phyloP scores from a whole-genome alignment of 805 yeast species.

The Clavispora fructus region DNA sequence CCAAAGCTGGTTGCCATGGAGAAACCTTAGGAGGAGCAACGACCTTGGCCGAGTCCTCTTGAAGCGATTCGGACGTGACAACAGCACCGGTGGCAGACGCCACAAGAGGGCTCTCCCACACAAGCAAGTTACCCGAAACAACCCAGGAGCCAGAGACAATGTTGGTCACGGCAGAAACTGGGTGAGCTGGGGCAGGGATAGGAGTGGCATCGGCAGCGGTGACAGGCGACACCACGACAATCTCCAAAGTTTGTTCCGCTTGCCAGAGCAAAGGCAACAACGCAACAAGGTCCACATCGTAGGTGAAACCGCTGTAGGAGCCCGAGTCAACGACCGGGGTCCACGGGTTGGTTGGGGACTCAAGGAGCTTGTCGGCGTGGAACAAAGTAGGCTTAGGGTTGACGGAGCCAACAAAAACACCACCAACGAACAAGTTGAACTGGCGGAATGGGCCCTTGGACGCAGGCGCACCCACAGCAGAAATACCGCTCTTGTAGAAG shows the following conservation, averaged over 20 bases:
- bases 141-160: conserved; percentile 19
- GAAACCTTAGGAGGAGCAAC: conserved; percentile 19
- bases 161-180: conserved; percentile 10
- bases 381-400: conserved; percentile 25
- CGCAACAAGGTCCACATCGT: conserved; percentile 22
- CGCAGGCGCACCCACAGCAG: not conserved
- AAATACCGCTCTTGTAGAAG: conserved; percentile 16
- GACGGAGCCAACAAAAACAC: conserved; percentile 17
- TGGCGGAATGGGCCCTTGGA: conserved; percentile 20
- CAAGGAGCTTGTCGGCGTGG: conserved; percentile 17
- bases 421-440: conserved; percentile 20
- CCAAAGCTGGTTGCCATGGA: conserved; percentile 15
- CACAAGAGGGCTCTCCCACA: conserved; percentile 18
- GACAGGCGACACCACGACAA: conserved; percentile 24
- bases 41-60: conserved; percentile 17
- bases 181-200: conserved; percentile 14
- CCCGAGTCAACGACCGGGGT: conserved; percentile 24
- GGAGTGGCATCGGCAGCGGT: conserved; percentile 10
- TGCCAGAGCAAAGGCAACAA: conserved; percentile 25
- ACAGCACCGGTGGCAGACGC: conserved; percentile 15
- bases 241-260: conserved; percentile 15
- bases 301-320: conserved; percentile 20
- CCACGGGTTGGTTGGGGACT: conserved; percentile 13
- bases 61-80: conserved; percentile 7
- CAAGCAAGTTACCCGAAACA: conserved; percentile 22